Evolutionary conservation across 1,139 yeast species (phyloP), one percentile per base, ranked within the genome.

Genomic region (Yamadazyma dendronema): DNA sequence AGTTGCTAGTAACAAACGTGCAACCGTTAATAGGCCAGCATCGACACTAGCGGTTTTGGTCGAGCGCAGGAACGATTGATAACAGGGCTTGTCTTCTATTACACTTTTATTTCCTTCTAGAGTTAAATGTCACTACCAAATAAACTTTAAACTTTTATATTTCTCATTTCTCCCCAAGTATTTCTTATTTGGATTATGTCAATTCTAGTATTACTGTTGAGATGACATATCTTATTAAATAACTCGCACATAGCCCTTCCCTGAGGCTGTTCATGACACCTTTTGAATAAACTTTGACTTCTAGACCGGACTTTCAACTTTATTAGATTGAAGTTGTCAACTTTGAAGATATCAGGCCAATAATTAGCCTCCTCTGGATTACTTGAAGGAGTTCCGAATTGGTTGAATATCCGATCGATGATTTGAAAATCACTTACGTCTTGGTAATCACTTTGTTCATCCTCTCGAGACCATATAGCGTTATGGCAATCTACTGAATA

Each of bases 381-480:
- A 9, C 57, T 38, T 8, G 72, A 60, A 0, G 96, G 96, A 0
- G 88, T 77, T 0, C 96, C 96, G 48, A 89, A 74, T 2, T 63
- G 62, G 14, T 64, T 61, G 50, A 87, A 79, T 0, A 87, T 78
- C n/a, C 79, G 65, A 7, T 77, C 66, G 5, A 86, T 68, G 27
- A 90, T 66, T 16, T 77, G 72, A 35, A 90, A 69, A 51, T 90
- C 97, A 44, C 81, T 78, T 6, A 65, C 48, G 8, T 61, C 65
- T 5, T 51, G 57, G 4, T 59, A 66, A 13, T 29, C 37, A 7
- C 60, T 64, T 34, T 61, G 65, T 3, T 50, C 57, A 6, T 60
- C 67, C 4, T 32, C 34, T 3, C 61, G 64, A 34, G 59, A 62
- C 49, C 35, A 50, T 31, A 77, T 62, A 1, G 75, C 60, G 2